Base-by-base conservation (phyloP, 1,284 basidiomycete genomes). In the Cystobasidium slooffiae region DNA sequence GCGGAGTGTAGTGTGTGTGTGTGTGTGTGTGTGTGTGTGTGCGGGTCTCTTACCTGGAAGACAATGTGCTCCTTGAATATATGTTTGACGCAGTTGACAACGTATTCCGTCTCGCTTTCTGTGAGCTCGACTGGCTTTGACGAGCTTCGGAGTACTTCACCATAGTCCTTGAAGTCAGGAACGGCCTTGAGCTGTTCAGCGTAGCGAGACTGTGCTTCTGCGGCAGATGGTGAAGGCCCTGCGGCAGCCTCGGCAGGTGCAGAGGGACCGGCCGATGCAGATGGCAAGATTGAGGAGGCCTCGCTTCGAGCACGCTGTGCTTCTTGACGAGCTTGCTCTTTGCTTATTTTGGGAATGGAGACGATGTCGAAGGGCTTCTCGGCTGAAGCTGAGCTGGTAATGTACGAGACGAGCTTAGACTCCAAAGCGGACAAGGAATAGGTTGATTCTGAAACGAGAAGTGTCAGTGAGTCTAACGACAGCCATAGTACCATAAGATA, bases 91-190 rank as follows among this genome's bases (percentile, higher is more conserved):
- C 92, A 94, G 16, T 91, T 89, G 72, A 98, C 96, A 79, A 97
- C 94, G 82, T 99, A 99, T 84, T 99, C 97, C 7, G 95, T 99
- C 84, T 98, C 97, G 81, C 88, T 90, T 84, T 99, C 97, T 41
- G 97, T 99, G 75, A 99, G 89, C 79, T 91, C 91, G 43, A 87
- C 84, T 7, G 91, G 90, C 81, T 90, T 93, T 63, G 87, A 79
- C 75, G 90, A 92, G 85, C 93, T 97, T 84, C 91, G 93, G 81
- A 97, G 87, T 62, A 97, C 88, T 61, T 90, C 84, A 5, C 96
- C 97, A 83, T 97, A 99, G 20, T 86, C 84, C 14, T 88, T 88
- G 77, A 99, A 88, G 81, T 98, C 92, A 24, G 94, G 90, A 16
- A 99, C 89, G 75, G 90, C 90, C 1, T 88, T 86, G 10, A 99